These are phyloP conservation scores for Aspergillus wentii DNA, from an alignment of 495 filamentous ascomycete species.

Conservation along the genomic window DNA sequence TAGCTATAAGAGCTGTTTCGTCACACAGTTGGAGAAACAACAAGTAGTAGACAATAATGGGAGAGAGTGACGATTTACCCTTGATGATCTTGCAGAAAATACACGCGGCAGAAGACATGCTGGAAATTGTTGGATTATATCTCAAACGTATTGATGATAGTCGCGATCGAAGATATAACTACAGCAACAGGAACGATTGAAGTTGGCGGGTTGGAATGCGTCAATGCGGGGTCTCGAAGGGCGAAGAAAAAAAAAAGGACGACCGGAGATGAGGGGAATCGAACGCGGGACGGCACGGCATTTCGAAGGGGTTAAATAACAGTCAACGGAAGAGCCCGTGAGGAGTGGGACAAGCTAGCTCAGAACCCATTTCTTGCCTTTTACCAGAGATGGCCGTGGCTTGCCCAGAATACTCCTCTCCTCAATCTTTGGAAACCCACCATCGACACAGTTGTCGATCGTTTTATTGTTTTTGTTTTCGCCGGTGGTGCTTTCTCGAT, in stretches of 20 bases:
- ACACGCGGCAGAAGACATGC: slow-evolving; percentile 53
- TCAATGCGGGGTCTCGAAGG: slow-evolving; percentile 9
- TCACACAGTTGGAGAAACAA: not conserved
- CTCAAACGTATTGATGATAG: no score
- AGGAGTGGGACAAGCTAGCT: slow-evolving; percentile 50
- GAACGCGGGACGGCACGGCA: slow-evolving; percentile 12
- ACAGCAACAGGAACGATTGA: no score
- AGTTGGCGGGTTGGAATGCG: no score
- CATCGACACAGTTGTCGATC: slow-evolving; percentile 37
- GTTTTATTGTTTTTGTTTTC: slow-evolving; percentile 26
- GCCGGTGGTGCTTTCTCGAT: not conserved
- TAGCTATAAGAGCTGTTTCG: not conserved
- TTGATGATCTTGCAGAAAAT: slow-evolving; percentile 99
- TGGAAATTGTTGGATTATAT: no score
- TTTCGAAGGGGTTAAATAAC: slow-evolving; percentile 7
- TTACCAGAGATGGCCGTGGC: slow-evolving; percentile 66
- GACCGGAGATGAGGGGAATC: slow-evolving; percentile 15
- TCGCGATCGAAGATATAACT: no score
- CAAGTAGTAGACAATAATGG: not conserved
- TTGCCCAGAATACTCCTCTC: slow-evolving; percentile 53
- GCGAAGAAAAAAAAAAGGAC: slow-evolving; percentile 5
- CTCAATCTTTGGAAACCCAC: slow-evolving; percentile 55
- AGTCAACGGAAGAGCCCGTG: slow-evolving; percentile 2
- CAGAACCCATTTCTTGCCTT: slow-evolving; percentile 67
- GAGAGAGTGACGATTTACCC: slow-evolving; percentile 47